These are phyloP conservation scores for Bothriochloa decipiens DNA, from an alignment of 176 grass and related monocot species.

Conservation along the genomic window DNA sequence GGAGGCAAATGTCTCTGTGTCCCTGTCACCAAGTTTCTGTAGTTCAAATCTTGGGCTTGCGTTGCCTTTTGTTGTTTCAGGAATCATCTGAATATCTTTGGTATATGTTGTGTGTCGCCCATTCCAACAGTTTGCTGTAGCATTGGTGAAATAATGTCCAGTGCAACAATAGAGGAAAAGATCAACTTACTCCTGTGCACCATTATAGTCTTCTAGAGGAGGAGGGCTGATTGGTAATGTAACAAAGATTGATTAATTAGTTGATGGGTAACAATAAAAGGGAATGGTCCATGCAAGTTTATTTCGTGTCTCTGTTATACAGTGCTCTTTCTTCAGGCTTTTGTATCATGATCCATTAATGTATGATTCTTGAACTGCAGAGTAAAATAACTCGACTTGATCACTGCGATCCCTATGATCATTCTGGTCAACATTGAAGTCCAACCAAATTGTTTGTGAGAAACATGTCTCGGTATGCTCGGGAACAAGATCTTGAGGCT, in stretches of 20 bases:
- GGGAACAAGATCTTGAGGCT: conserved; percentile 58
- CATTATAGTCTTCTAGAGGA: background rate
- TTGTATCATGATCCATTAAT: background rate
- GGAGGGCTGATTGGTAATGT: too few species aligned
- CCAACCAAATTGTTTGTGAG: conserved; percentile 71
- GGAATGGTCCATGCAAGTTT: background rate
- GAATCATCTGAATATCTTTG: background rate
- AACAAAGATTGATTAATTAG: background rate
- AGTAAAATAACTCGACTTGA: background rate
- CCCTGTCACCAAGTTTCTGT: background rate
- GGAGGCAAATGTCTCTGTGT: background rate
- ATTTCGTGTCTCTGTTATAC: background rate
- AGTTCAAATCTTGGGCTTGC: background rate
- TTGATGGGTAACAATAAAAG: background rate
- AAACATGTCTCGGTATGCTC: conserved; percentile 54
- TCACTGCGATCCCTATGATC: background rate
- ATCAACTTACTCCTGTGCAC: background rate
- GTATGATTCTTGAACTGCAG: background rate
- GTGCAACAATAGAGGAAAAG: background rate
- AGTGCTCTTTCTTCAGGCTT: background rate
- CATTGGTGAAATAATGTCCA: background rate
- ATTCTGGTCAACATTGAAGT: background rate
- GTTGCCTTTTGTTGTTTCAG: background rate
- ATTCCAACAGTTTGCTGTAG: background rate
- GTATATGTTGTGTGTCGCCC: background rate